Percentiles rank a stretch among this genome's conserved stretches.
Evolutionary conservation across 2,329 filamentous ascomycete species (phyloP).

Genomic region (Teratosphaeria gauchensis): DNA sequence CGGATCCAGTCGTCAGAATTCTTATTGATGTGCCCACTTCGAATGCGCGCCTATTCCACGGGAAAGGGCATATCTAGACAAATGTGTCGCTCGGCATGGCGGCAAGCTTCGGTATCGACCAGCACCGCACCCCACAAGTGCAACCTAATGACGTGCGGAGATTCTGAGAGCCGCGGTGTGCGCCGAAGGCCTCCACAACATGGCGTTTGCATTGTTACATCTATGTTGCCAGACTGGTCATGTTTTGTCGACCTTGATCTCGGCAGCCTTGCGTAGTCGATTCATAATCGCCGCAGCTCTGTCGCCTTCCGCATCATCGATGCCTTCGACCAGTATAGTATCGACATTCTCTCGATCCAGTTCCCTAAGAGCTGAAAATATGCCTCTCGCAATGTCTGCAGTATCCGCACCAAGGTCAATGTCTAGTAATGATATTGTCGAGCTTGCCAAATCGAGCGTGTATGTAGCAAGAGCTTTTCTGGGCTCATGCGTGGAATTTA

Average conservation of each 20-base stretch:
- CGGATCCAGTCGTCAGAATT: neutral
- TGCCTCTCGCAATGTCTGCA: conserved; percentile 67
- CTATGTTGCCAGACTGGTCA: neutral
- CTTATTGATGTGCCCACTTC: neutral
- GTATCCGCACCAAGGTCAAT: conserved; percentile 63
- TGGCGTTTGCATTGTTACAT: neutral
- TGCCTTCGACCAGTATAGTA: conserved; percentile 83
- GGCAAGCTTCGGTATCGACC: neutral
- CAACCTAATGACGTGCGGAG: neutral
- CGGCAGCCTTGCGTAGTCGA: conserved; percentile 40
- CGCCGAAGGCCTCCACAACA: neutral
- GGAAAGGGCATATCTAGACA: neutral
- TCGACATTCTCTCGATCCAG: conserved; percentile 72
- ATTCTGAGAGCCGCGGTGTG: neutral
- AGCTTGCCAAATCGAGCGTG: neutral
- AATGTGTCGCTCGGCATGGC: neutral
- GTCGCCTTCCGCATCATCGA: conserved; percentile 56
- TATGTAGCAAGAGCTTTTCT: conserved; percentile 3
- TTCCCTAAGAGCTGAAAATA: conserved; percentile 80
- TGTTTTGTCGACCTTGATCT: conserved; percentile 20
- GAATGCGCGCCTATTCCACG: neutral
- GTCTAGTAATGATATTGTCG: conserved; percentile 45
- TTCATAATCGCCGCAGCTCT: conserved; percentile 63
- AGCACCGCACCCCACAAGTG: neutral
- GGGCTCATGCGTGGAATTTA: conserved; percentile 8